These are phyloP conservation scores for Lipomyces mesembrius DNA, from an alignment of 805 yeast genomes.

Conservation along the genomic window DNA sequence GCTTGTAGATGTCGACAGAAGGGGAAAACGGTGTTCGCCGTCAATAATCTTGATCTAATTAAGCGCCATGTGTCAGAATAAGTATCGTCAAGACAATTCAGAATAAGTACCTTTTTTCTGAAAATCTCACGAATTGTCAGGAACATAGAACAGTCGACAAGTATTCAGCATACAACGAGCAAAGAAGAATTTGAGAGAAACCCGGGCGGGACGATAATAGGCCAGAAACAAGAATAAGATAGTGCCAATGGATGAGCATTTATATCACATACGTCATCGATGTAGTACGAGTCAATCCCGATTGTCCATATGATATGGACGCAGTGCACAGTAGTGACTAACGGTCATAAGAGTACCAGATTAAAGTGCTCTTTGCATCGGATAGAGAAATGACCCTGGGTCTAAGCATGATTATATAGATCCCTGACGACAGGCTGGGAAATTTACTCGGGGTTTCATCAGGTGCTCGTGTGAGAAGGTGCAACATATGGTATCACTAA, in stretches of 20 bases:
- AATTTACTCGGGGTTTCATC: no score
- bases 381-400: no score
- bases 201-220: not conserved
- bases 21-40: conserved; percentile 11
- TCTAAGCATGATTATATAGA: no score
- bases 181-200: not conserved
- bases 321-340: not conserved
- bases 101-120: not conserved
- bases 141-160: not conserved
- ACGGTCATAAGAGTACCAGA: no score
- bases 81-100: not conserved
- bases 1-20: not conserved
- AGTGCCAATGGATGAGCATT: not conserved
- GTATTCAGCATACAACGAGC: not conserved
- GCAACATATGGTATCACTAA: no score
- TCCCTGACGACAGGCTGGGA: no score
- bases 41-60: not conserved
- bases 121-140: not conserved
- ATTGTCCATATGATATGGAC: not conserved
- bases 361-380: no score
- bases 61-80: not conserved
- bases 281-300: conserved; percentile 1
- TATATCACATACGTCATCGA: not conserved
- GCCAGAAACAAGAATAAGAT: not conserved
- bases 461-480: no score